These are phyloP conservation scores for Mortierella sp. DNA, from an alignment of 371 early-diverging fungal species.

Conservation along the genomic window DNA sequence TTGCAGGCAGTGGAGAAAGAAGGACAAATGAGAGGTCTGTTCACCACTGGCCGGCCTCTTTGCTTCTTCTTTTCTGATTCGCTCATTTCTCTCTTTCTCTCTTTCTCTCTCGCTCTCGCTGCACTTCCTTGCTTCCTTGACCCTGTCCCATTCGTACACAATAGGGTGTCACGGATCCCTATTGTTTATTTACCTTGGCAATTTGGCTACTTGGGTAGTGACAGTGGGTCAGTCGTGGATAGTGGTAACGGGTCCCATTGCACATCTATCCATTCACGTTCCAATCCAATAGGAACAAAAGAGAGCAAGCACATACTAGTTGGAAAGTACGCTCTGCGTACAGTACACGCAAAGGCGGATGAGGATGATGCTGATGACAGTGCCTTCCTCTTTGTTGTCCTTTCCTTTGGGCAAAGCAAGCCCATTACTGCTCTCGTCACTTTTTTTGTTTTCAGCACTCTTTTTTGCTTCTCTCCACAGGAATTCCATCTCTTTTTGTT, in stretches of 20 bases:
- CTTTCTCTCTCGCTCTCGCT: too few species aligned
- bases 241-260: too few species aligned
- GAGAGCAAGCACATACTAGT: too few species aligned
- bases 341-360: not conserved
- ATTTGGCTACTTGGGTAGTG: too few species aligned
- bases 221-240: too few species aligned
- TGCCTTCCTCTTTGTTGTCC: not conserved
- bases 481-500: slow-evolving; percentile 4
- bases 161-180: not conserved
- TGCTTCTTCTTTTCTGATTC: not conserved
- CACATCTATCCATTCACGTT: too few species aligned
- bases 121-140: too few species aligned
- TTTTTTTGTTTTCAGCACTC: not conserved
- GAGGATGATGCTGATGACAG: not conserved
- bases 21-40: slow-evolving; percentile 8
- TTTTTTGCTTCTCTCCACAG: not conserved
- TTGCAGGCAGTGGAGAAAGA: not conserved
- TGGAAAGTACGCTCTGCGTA: too few species aligned
- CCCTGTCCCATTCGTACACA: not conserved
- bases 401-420: not conserved
- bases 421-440: slow-evolving; percentile 1
- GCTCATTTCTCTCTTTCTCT: not conserved
- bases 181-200: not conserved
- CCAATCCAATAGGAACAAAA: too few species aligned
- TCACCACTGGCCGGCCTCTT: not conserved